Conservation (phyloP, 495 filamentous ascomycete genomes). For the Bacidia rubella region DNA sequence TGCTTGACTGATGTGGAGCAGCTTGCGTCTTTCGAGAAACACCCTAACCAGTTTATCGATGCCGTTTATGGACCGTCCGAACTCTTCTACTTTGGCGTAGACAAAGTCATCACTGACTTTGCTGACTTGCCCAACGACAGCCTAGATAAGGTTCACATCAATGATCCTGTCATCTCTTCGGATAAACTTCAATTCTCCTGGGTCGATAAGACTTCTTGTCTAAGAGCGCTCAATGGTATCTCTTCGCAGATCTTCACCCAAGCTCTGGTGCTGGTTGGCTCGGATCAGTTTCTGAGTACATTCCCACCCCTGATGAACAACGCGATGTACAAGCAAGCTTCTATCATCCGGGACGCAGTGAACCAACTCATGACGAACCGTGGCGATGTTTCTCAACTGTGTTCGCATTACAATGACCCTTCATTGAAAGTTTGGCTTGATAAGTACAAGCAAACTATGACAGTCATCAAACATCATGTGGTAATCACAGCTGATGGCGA, state of each 20-base stretch:
- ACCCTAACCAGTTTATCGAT: conserved; percentile 53
- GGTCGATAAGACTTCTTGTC: conserved; percentile 55
- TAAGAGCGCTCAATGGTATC: conserved; percentile 55
- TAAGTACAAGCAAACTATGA: conserved; percentile 68
- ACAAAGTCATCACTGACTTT: conserved; percentile 67
- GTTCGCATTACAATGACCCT: conserved; percentile 56
- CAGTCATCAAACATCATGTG: conserved; percentile 77
- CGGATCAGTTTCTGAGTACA: conserved; percentile 50
- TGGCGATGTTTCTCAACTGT: conserved; percentile 46
- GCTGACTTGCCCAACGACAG: conserved; percentile 26
- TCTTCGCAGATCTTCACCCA: conserved; percentile 66
- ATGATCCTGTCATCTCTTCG: conserved; percentile 22
- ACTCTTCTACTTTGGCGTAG: conserved; percentile 71
- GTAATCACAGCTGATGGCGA: conserved; percentile 62
- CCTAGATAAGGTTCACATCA: conserved; percentile 7
- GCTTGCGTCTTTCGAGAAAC: conserved; percentile 71
- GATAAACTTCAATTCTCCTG: conserved; percentile 51
- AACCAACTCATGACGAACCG: conserved; percentile 56
- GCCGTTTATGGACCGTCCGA: conserved; percentile 79
- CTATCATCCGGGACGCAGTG: conserved; percentile 48
- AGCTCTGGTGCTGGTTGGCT: conserved; percentile 71
- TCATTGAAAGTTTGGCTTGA: conserved; percentile 61
- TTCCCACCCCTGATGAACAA: conserved; percentile 63
- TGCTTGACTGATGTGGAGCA: no score
- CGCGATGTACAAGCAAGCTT: conserved; percentile 30